Evolutionary conservation across 495 filamentous ascomycete species (phyloP), one percentile per base, ranked within the genome.

Genomic region (Penicillium subrubescens): DNA sequence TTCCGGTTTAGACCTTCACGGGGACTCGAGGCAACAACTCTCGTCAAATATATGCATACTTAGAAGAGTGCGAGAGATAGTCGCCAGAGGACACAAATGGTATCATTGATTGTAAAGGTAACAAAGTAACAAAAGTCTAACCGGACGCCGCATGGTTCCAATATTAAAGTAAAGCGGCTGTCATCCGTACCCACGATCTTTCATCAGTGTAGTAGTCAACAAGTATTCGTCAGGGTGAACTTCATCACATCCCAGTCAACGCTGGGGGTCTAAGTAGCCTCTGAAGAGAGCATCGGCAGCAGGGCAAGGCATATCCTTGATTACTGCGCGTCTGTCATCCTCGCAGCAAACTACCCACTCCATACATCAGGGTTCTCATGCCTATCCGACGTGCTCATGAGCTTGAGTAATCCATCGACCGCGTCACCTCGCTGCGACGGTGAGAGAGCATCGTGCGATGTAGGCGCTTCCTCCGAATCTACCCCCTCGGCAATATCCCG

Each of bases 371-470:
- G 54, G 12, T 46, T 68, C 27, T 67, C 65, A 21, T 62, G 59
- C 44, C 61, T 61, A 46, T 73, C 71, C n/a, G 67, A 62, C 23
- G 76, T 79, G 23, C 65, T 74, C 77, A 79, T 81, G 7, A 81
- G 67, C 60, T 79, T 81, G 31, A 81, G 67, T 23, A 81, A 39
- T 48, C 77, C 79, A 43, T 81, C 77, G 3, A 80, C 77, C 27
- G 79, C 79, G 57, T 81, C 79, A 15, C 77, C 79, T 21, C 72
- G 61, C 46, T 79, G 76, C 23, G 79, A 76, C 3, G 76, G 75
- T 31, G 71, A 69, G 27, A 70, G 41, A 1, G 23, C 41, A 17
- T 62, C 54, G 5, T 64, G 57, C 29, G 58, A 67, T 34, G 59
- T 25, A 27, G 57, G 29, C 8, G 41, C 64, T 35, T 64, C 64